These are phyloP conservation scores for Daldinia sp. DNA, from an alignment of 2,329 filamentous ascomycete genomes.

Conservation along the genomic window DNA sequence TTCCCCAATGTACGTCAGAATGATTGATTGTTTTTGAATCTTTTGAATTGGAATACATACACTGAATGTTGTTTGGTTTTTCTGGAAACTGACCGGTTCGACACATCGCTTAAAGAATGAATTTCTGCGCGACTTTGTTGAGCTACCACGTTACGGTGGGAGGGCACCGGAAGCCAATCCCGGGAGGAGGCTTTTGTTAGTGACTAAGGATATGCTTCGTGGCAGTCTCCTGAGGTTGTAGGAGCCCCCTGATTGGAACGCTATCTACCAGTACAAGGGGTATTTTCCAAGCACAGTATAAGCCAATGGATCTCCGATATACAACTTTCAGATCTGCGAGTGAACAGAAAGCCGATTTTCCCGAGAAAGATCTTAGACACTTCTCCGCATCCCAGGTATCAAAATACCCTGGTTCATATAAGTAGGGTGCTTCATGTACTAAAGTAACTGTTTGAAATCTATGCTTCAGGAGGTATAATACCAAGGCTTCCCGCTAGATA, in stretches of 20 bases:
- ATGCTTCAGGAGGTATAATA: not conserved
- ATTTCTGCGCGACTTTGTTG: not conserved
- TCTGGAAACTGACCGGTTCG: not conserved
- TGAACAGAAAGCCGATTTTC: not conserved
- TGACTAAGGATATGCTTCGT: not conserved
- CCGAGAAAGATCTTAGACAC: not conserved
- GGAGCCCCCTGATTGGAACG: not conserved
- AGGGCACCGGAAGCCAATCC: not conserved
- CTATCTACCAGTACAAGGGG: conserved; percentile 1
- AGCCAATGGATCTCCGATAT: not conserved
- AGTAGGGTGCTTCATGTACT: not conserved
- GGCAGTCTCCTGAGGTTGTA: not conserved
- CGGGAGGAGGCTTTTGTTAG: not conserved
- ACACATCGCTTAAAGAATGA: not conserved
- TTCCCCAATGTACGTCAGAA: not conserved
- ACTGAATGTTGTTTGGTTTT: not conserved
- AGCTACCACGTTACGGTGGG: not conserved
- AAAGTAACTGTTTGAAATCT: not conserved
- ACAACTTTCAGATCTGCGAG: not conserved
- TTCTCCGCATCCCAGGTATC: not conserved
- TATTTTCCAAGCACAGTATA: not conserved
- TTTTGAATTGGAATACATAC: not conserved
- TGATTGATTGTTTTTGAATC: not conserved
- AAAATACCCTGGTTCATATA: not conserved
- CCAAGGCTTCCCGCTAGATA: not conserved